Conservation (phyloP, 2,329 filamentous ascomycete genomes). For the Celoporthe dispersa region DNA sequence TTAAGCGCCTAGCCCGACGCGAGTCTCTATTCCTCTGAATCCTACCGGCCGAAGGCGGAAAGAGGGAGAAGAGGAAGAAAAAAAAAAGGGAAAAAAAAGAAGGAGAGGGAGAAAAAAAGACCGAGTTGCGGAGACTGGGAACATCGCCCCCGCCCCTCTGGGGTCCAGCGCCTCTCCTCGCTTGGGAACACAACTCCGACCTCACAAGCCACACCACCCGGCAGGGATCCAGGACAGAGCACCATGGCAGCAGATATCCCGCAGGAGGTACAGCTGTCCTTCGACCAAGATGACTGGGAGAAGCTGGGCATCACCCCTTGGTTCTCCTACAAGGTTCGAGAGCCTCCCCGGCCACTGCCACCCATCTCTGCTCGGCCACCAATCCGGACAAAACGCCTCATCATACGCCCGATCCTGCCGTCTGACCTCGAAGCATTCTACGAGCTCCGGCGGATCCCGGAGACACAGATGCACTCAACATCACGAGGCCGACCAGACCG, state of each 20-base stretch:
- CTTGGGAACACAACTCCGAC: neutral
- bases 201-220: neutral
- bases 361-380: conserved; percentile 7
- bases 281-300: conserved; percentile 5
- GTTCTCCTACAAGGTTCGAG: conserved; percentile 18
- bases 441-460: conserved; percentile 22
- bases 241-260: conserved; percentile 1
- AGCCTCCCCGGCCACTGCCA: conserved; percentile 23
- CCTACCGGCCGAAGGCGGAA: neutral
- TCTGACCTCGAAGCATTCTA: conserved; percentile 31
- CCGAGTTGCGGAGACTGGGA: neutral
- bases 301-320: conserved; percentile 16
- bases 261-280: neutral
- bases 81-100: too few species aligned
- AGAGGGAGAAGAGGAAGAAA: neutral
- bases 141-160: neutral
- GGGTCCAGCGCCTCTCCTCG: neutral
- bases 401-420: conserved; percentile 25
- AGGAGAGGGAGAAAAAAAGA: neutral
- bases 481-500: conserved; percentile 24
- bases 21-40: neutral
- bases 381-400: conserved; percentile 25
- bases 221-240: neutral
- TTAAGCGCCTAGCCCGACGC: neutral
- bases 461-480: conserved; percentile 22